A percentile compares a stretch with the other conserved stretches of the same genome.
Conservation (phyloP, 2,329 filamentous ascomycete genomes). For the Aulographum hederae region DNA sequence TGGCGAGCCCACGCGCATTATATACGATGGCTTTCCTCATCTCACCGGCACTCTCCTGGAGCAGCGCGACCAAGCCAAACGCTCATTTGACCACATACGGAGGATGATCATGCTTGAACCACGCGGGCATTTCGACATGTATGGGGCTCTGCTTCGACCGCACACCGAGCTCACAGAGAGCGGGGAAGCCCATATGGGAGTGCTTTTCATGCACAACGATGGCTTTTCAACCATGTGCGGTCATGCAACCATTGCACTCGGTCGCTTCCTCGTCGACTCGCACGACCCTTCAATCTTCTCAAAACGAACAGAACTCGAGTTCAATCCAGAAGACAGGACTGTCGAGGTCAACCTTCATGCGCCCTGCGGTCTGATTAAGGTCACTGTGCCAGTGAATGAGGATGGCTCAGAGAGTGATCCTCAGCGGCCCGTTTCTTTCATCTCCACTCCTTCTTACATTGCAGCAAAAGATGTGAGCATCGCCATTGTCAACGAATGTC, state of each 20-base stretch:
- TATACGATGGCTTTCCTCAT: constrained; percentile 22
- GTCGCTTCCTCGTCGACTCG: constrained; percentile 16
- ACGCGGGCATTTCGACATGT: constrained; percentile 32
- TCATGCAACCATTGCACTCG: constrained; percentile 32
- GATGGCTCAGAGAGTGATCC: constrained; percentile 17
- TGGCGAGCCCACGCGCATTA: constrained; percentile 30
- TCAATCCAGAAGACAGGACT: constrained; percentile 10
- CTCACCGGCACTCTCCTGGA: constrained; percentile 16
- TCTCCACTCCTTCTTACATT: constrained; percentile 24
- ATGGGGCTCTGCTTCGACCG: constrained; percentile 26
- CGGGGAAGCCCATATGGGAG: constrained; percentile 27
- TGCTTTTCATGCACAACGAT: constrained; percentile 28
- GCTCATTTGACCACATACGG: constrained; percentile 22
- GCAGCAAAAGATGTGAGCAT: constrained; percentile 15
- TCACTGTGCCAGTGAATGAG: constrained; percentile 20
- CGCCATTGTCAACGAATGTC: constrained; percentile 10
- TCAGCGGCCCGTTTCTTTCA: constrained; percentile 19
- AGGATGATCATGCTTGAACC: constrained; percentile 26
- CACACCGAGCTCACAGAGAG: constrained; percentile 22
- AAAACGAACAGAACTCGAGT: constrained; percentile 12
- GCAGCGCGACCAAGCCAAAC: constrained; percentile 20
- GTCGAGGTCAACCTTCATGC: constrained; percentile 22
- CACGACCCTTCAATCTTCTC: constrained; percentile 22
- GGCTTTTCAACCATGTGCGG: constrained; percentile 33
- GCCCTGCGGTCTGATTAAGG: constrained; percentile 24